These are phyloP conservation scores for Penicillium vulpinum DNA, from an alignment of 2,329 filamentous ascomycete species.

Conservation along the genomic window DNA sequence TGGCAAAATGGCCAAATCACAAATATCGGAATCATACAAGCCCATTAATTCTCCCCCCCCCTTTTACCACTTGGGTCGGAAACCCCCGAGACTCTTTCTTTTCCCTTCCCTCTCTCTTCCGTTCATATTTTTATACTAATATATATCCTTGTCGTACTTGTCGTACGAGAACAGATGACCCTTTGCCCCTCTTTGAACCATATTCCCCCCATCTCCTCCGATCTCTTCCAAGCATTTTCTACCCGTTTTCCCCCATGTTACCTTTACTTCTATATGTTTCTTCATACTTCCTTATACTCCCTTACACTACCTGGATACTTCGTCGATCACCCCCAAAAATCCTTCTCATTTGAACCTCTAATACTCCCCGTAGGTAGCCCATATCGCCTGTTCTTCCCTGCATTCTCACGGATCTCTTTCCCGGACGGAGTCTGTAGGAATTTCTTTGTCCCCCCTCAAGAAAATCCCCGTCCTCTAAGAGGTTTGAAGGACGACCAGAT, in stretches of 20 bases:
- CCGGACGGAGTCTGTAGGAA: not conserved
- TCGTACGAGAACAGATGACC: slow-evolving; percentile 6
- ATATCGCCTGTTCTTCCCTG: not conserved
- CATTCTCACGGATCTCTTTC: slow-evolving; percentile 1
- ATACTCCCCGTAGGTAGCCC: not conserved
- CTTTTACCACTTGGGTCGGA: slow-evolving; percentile 9
- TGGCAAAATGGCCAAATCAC: slow-evolving; percentile 27
- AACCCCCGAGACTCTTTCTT: not conserved
- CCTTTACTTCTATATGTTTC: slow-evolving; percentile 6
- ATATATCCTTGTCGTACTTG: not conserved
- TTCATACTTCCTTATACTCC: slow-evolving; percentile 5
- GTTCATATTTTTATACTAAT: not conserved
- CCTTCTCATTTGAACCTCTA: not conserved
- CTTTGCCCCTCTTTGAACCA: slow-evolving; percentile 8
- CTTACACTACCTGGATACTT: not conserved
- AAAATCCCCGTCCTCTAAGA: not conserved
- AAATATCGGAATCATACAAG: slow-evolving; percentile 13
- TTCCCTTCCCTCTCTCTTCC: not conserved
- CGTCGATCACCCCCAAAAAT: not conserved
- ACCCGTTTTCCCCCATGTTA: slow-evolving; percentile 9
- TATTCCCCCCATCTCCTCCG: slow-evolving; percentile 6
- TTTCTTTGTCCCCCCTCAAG: not conserved
- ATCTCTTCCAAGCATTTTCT: not conserved
- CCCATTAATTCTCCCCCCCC: no score
- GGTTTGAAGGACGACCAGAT: not conserved